phyloP scores from a whole-genome alignment of 305 asterid species.

The Fraxinus floribunda region DNA sequence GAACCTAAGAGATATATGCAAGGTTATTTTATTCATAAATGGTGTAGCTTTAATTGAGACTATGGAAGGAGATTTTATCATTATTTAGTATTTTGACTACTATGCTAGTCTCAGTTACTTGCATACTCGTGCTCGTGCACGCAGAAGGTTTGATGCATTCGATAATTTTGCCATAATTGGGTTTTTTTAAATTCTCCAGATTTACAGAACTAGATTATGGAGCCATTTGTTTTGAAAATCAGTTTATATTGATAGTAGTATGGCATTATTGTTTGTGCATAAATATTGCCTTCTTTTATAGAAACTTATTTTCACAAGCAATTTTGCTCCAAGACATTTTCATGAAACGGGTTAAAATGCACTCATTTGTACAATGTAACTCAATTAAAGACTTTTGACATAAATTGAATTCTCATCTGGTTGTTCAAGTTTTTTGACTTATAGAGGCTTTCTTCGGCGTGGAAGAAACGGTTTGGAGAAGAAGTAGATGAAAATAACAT shows the following conservation, averaged over 20 bases:
- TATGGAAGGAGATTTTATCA: too few species aligned
- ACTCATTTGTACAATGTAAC: background rate
- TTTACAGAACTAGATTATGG: background rate
- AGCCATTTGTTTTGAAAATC: background rate
- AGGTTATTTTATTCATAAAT: background rate
- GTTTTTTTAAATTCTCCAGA: background rate
- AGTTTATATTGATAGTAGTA: background rate
- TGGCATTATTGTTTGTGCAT: constrained; percentile 6
- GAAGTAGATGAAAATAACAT: constrained; percentile 65
- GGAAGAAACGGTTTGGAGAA: constrained; percentile 65
- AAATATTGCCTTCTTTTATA: background rate
- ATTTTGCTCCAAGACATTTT: background rate
- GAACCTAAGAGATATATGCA: background rate
- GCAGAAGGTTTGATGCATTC: background rate
- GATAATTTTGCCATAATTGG: background rate
- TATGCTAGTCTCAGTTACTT: background rate
- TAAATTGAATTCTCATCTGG: constrained; percentile 27
- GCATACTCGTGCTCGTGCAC: background rate
- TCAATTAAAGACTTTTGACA: background rate
- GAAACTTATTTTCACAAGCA: background rate
- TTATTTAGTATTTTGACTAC: too few species aligned
- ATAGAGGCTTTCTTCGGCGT: constrained; percentile 60
- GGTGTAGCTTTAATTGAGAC: too few species aligned
- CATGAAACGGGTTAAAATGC: background rate
- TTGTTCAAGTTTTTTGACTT: constrained; percentile 22